These are phyloP conservation scores for Asparagopsis taxiformis DNA, from an alignment of 31 red algal genomes.

Conservation along the genomic window DNA sequence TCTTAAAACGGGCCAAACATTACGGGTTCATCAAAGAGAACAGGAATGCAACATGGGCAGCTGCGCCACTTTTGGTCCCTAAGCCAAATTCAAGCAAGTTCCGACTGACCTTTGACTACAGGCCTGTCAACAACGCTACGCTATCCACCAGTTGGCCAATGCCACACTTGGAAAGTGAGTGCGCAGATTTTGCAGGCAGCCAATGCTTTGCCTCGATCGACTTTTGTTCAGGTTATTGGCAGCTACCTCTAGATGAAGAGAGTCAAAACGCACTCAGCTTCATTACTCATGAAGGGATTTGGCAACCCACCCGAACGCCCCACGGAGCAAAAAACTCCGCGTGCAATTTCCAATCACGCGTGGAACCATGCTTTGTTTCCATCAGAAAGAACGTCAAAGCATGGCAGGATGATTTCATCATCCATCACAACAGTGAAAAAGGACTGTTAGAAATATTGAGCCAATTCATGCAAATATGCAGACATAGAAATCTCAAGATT, in stretches of 20 bases:
- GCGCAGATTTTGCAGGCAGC: neutral
- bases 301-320: neutral
- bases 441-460: no score
- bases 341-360: no score
- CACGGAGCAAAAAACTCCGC: no score
- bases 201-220: slow-evolving; percentile 11
- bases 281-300: no score
- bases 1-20: no score
- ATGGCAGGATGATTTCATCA: no score
- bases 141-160: slow-evolving; percentile 6
- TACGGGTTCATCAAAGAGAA: no score
- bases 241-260: neutral
- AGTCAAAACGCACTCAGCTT: neutral
- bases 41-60: no score
- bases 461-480: neutral
- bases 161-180: slow-evolving; percentile 11
- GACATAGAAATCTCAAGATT: slow-evolving; percentile 4
- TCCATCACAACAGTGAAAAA: no score
- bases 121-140: neutral
- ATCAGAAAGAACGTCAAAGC: no score
- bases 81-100: slow-evolving; percentile 1
- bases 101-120: slow-evolving; percentile 3
- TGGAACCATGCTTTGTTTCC: no score
- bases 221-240: slow-evolving; percentile 9
- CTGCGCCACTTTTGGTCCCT: neutral